Conservation (phyloP, 2,329 filamentous ascomycete genomes). For the Pestalotiopsis sp. region DNA sequence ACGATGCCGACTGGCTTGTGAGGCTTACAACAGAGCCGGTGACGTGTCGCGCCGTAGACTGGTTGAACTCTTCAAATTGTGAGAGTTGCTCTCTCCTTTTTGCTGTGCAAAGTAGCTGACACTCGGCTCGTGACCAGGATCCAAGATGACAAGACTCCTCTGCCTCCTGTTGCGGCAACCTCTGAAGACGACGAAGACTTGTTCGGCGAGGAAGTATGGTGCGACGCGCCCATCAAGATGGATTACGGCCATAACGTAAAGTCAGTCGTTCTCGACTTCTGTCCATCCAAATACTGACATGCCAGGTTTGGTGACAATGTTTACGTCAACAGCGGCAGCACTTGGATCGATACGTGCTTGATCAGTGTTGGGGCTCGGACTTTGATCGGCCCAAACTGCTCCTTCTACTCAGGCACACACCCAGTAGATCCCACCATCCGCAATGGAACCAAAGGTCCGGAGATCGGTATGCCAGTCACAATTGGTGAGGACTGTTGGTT, state of each 20-base stretch:
- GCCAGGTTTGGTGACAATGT: constrained; percentile 66
- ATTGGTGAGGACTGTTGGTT: constrained; percentile 85
- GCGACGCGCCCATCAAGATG: constrained; percentile 70
- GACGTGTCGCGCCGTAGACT: constrained; percentile 63
- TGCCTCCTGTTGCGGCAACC: constrained; percentile 62
- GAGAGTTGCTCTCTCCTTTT: constrained; percentile 35
- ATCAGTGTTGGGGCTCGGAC: constrained; percentile 79
- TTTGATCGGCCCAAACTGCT: constrained; percentile 78
- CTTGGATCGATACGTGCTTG: constrained; percentile 75
- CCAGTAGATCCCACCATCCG: constrained; percentile 75
- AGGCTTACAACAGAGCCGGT: constrained; percentile 65
- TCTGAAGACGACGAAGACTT: constrained; percentile 66
- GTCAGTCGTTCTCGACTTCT: constrained; percentile 32
- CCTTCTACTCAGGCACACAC: constrained; percentile 75
- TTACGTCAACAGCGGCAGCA: constrained; percentile 75
- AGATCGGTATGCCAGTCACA: constrained; percentile 71
- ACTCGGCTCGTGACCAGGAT: constrained; percentile 50
- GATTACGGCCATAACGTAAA: constrained; percentile 80
- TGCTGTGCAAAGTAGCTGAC: constrained; percentile 1
- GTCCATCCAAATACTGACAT: constrained; percentile 11
- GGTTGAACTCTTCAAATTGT: constrained; percentile 74
- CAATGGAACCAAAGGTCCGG: constrained; percentile 76
- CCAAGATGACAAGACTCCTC: constrained; percentile 60
- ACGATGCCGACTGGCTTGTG: constrained; percentile 64
- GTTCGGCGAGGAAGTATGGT: constrained; percentile 67